A percentile compares a stretch with the other conserved stretches of the same genome.
These are phyloP conservation scores for Lycium barbarum DNA, from an alignment of 257 asterid species.

Conservation along the genomic window DNA sequence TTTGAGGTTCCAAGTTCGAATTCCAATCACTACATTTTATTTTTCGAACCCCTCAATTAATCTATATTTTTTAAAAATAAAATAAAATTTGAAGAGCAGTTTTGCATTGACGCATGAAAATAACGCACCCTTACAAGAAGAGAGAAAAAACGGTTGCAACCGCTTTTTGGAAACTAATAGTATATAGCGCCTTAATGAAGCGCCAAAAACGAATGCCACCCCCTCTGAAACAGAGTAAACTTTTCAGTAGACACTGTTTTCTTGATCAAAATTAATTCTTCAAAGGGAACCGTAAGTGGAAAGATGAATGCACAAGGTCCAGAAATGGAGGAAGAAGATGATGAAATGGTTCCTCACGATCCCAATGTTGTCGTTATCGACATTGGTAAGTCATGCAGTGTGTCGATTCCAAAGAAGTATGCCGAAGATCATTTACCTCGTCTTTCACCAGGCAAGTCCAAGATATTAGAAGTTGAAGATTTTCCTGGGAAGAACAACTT, in stretches of 20 bases:
- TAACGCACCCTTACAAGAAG: neutral
- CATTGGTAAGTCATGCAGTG: neutral
- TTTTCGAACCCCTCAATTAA: too few relatives aligned
- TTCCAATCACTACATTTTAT: too few relatives aligned
- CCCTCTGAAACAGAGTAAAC: neutral
- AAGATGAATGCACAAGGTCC: too few relatives aligned
- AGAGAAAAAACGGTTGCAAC: neutral
- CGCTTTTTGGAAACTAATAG: too few relatives aligned
- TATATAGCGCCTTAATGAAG: too few relatives aligned
- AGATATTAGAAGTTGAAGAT: conserved; percentile 2
- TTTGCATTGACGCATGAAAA: neutral
- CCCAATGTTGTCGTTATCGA: neutral
- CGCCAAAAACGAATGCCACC: too few relatives aligned
- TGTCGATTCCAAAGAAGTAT: neutral
- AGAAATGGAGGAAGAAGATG: neutral
- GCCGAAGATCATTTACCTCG: neutral
- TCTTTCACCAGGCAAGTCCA: neutral
- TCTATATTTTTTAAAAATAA: too few relatives aligned
- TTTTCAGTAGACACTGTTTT: neutral
- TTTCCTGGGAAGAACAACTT: neutral
- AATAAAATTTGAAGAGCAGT: neutral
- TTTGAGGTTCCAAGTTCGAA: too few relatives aligned
- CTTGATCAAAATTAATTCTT: too few relatives aligned
- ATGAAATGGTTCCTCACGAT: neutral
- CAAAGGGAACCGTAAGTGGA: too few relatives aligned